Conservation (phyloP, 176 grass and related monocot genomes). For the Echinochloa phyllopogon region DNA sequence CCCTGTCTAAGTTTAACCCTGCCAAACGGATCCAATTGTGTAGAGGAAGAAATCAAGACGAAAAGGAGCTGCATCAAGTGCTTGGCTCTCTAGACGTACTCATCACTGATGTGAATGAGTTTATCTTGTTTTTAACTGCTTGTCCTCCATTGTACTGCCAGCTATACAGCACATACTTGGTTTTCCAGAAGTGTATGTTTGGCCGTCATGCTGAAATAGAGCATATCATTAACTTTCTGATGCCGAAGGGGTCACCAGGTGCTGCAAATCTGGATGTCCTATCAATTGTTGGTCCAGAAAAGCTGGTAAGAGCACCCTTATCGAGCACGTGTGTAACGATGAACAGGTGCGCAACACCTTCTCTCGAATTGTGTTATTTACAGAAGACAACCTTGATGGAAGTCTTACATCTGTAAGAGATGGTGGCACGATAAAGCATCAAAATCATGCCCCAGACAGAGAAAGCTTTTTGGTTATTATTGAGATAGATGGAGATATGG, state of each 20-base stretch:
- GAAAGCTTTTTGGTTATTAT: neutral
- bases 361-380: neutral
- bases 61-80: neutral
- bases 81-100: neutral
- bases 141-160: neutral
- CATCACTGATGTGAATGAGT: neutral
- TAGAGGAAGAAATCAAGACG: neutral
- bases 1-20: conserved; percentile 15
- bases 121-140: neutral
- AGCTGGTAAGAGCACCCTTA: conserved; percentile 40
- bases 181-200: conserved; percentile 13
- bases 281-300: conserved; percentile 21
- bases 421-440: neutral
- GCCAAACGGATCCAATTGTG: neutral
- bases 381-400: neutral
- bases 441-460: neutral
- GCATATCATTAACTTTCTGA: neutral
- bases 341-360: conserved; percentile 9
- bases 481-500: neutral
- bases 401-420: neutral
- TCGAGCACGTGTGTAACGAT: conserved; percentile 23
- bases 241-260: neutral
- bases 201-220: neutral
- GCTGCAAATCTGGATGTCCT: neutral
- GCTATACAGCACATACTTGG: neutral